Evolutionary conservation across 73 alveolate genomes (phyloP).

Genomic region (Paramecium caudatum): DNA sequence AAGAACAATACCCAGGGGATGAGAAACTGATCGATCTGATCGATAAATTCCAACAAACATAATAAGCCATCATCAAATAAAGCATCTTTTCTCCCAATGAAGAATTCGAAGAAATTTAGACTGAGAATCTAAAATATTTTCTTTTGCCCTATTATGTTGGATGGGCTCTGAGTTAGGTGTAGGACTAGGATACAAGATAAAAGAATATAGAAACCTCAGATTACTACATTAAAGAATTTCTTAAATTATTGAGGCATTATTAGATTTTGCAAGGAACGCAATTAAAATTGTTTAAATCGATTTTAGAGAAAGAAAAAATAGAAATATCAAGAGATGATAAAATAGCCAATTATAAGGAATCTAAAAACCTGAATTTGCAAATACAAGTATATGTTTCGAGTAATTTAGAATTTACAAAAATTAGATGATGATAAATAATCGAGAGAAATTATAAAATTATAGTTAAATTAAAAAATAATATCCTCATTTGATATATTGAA

Average conservation of each 20-base stretch:
- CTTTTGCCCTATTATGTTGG: slow-evolving; percentile 79
- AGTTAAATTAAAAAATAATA: slow-evolving; percentile 77
- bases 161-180: slow-evolving; percentile 76
- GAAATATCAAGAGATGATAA: slow-evolving; percentile 73
- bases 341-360: slow-evolving; percentile 74
- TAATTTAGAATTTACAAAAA: slow-evolving; percentile 78
- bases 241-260: slow-evolving; percentile 76
- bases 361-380: slow-evolving; percentile 76
- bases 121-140: slow-evolving; percentile 82
- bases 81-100: slow-evolving; percentile 82
- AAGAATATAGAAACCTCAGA: slow-evolving; percentile 75
- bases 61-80: slow-evolving; percentile 63
- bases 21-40: slow-evolving; percentile 1
- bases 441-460: slow-evolving; percentile 74
- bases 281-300: slow-evolving; percentile 72
- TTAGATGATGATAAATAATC: slow-evolving; percentile 80
- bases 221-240: slow-evolving; percentile 78
- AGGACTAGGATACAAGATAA: slow-evolving; percentile 59
- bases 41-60: slow-evolving; percentile 1
- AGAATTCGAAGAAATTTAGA: slow-evolving; percentile 81
- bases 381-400: neutral
- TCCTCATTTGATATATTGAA: slow-evolving; percentile 78
- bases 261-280: slow-evolving; percentile 77
- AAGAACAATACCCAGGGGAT: slow-evolving; percentile 50
- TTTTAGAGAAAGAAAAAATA: slow-evolving; percentile 61